phyloP scores from a whole-genome alignment of 1,284 basidiomycete species.

The Peniophora sp. region DNA sequence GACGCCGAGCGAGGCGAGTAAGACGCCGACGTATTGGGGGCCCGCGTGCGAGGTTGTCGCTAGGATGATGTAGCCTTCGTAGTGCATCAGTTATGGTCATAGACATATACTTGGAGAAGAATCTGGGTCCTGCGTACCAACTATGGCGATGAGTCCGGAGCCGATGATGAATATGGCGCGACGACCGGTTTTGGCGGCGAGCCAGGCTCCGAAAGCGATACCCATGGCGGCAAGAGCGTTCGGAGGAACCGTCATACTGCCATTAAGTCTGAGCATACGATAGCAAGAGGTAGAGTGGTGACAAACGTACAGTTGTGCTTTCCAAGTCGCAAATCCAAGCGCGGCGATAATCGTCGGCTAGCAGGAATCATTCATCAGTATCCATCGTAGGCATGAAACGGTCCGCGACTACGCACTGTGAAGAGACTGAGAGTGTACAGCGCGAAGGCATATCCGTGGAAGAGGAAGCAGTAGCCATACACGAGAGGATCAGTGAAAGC shows the following conservation, averaged over 20 bases:
- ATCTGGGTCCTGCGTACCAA: conserved; percentile 33
- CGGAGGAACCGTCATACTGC: conserved; percentile 51
- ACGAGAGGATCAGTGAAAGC: conserved; percentile 53
- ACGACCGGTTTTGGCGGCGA: conserved; percentile 35
- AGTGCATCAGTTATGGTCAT: not conserved
- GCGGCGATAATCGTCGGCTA: conserved; percentile 55
- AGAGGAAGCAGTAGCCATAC: conserved; percentile 59
- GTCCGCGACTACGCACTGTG: conserved; percentile 26
- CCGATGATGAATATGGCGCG: conserved; percentile 55
- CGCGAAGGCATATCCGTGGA: conserved; percentile 58
- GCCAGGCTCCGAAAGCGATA: conserved; percentile 42
- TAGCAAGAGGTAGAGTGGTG: conserved; percentile 1
- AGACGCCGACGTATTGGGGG: conserved; percentile 54
- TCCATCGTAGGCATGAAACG: not conserved
- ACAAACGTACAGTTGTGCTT: conserved; percentile 45
- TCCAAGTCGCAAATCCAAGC: conserved; percentile 49
- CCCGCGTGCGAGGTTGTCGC: conserved; percentile 42
- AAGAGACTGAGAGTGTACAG: conserved; percentile 49
- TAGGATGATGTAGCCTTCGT: conserved; percentile 53
- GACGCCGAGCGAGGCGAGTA: conserved; percentile 51
- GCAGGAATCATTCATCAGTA: not conserved
- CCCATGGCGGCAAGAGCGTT: conserved; percentile 43
- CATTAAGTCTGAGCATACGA: not conserved
- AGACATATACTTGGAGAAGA: not conserved
- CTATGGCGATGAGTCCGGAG: conserved; percentile 41